Evolutionary conservation across 2,329 filamentous ascomycete species (phyloP).

Genomic region (Penicillium sp.): DNA sequence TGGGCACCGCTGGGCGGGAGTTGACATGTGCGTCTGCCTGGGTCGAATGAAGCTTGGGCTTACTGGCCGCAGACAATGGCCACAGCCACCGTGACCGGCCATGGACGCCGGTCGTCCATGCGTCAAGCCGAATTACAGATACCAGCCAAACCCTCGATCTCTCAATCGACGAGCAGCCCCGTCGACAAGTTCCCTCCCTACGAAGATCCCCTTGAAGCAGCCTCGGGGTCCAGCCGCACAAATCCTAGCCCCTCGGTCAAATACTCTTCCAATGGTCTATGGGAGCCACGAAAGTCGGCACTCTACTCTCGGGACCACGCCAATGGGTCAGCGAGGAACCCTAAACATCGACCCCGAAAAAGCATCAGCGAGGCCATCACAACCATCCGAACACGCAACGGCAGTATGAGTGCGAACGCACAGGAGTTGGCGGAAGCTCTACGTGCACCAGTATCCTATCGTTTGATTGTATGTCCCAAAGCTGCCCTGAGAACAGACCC

Average conservation of each 20-base stretch:
- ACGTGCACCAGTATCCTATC: slow-evolving; percentile 83
- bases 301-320: slow-evolving; percentile 46
- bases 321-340: slow-evolving; percentile 31
- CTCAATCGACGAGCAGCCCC: slow-evolving; percentile 35
- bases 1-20: no score
- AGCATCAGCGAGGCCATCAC: slow-evolving; percentile 85
- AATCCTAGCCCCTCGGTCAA: slow-evolving; percentile 28
- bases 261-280: slow-evolving; percentile 50
- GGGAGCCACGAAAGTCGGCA: slow-evolving; percentile 59
- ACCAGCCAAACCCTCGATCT: slow-evolving; percentile 26
- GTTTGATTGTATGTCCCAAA: slow-evolving; percentile 68
- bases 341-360: slow-evolving; percentile 70
- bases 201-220: slow-evolving; percentile 36
- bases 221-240: slow-evolving; percentile 25
- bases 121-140: slow-evolving; percentile 36
- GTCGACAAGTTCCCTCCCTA: slow-evolving; percentile 46
- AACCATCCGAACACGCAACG: slow-evolving; percentile 74
- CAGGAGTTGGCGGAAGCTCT: slow-evolving; percentile 90
- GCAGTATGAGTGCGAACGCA: slow-evolving; percentile 86
- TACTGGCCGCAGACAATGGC: slow-evolving; percentile 33
- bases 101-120: slow-evolving; percentile 41
- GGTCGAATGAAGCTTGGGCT: not conserved
- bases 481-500: not conserved
- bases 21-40: no score
- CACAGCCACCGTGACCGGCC: slow-evolving; percentile 41